These are phyloP conservation scores for Mycena capillaripes DNA, from an alignment of 768 basidiomycete genomes.

Conservation along the genomic window DNA sequence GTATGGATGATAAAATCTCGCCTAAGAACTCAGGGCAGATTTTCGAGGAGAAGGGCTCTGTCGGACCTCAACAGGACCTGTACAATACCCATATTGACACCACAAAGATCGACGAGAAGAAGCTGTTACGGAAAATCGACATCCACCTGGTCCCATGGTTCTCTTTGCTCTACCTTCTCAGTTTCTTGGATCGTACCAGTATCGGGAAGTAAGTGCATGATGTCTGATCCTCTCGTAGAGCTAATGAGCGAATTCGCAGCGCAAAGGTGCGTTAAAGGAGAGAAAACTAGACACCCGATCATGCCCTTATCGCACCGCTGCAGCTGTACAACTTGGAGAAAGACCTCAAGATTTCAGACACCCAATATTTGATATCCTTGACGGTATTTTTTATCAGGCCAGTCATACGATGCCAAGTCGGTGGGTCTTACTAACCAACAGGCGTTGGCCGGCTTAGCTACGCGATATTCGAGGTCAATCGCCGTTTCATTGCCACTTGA, in stretches of 20 bases:
- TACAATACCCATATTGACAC: constrained; percentile 69
- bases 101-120: constrained; percentile 66
- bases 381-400: constrained; percentile 76
- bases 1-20: constrained; percentile 31
- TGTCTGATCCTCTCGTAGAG: background rate
- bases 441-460: constrained; percentile 49
- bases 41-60: constrained; percentile 31
- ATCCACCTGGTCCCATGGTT: constrained; percentile 82
- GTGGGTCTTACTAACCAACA: constrained; percentile 1
- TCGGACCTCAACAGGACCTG: constrained; percentile 38
- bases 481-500: background rate
- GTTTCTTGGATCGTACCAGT: constrained; percentile 75
- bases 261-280: constrained; percentile 66
- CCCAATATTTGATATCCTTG: constrained; percentile 76
- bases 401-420: constrained; percentile 5
- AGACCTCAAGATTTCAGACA: constrained; percentile 72
- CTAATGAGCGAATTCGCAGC: constrained; percentile 23
- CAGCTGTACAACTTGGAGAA: constrained; percentile 72
- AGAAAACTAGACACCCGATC: no score
- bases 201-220: constrained; percentile 67
- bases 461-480: constrained; percentile 72
- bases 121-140: constrained; percentile 73
- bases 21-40: constrained; percentile 10
- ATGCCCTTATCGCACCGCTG: background rate
- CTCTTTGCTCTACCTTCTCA: constrained; percentile 79